A percentile compares a stretch with the other conserved stretches of the same genome.
These are phyloP conservation scores for Paramecium octaurelia DNA, from an alignment of 73 alveolate genomes.

Conservation along the genomic window DNA sequence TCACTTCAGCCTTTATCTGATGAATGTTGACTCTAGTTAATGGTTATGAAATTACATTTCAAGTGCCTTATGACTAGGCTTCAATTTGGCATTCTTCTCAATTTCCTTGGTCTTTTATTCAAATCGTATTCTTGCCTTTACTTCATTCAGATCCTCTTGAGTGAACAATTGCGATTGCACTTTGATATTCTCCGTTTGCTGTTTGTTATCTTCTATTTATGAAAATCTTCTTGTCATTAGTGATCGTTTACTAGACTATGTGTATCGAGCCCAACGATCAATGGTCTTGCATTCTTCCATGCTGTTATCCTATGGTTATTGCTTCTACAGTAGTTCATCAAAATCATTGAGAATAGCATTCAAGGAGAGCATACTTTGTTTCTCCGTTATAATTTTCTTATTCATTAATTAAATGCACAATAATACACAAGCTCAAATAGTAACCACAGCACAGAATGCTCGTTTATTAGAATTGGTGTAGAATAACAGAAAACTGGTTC, in stretches of 20 bases:
- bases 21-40: neutral
- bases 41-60: neutral
- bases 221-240: constrained; percentile 14
- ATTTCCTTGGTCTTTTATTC: constrained; percentile 19
- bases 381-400: constrained; percentile 27
- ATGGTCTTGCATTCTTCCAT: neutral
- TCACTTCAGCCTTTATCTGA: neutral
- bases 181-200: neutral
- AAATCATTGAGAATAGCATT: neutral
- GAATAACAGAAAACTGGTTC: neutral
- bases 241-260: neutral
- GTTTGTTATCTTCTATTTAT: neutral
- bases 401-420: neutral
- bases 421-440: neutral
- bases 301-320: neutral
- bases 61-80: neutral
- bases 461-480: neutral
- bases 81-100: neutral
- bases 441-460: neutral
- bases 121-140: neutral
- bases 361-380: neutral
- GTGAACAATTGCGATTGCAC: neutral
- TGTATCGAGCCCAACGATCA: constrained; percentile 28
- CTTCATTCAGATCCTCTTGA: constrained; percentile 8
- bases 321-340: neutral